Conservation (phyloP, 2,329 filamentous ascomycete species). For the Fusarium chlamydosporum region DNA sequence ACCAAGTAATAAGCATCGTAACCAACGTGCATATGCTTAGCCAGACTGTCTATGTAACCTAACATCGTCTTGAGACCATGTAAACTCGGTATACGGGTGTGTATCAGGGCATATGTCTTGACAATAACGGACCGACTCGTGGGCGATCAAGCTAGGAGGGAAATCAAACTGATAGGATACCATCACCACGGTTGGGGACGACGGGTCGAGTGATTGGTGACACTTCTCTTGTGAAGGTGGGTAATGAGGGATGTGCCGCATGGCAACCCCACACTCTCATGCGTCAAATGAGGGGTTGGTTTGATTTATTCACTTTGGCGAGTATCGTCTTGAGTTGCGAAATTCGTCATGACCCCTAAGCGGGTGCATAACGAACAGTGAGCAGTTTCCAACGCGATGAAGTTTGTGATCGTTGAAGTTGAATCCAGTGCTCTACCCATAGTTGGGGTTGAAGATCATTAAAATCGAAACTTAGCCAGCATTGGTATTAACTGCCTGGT, state of each 20-base stretch:
- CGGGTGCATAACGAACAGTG: background rate
- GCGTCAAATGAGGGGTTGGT: constrained; percentile 40
- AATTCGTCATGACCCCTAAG: background rate
- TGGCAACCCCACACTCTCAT: constrained; percentile 49
- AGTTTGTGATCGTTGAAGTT: background rate
- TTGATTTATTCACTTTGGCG: constrained; percentile 6
- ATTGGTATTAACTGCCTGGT: background rate
- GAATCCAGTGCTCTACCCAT: background rate
- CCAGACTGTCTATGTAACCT: constrained; percentile 12
- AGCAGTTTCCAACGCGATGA: background rate
- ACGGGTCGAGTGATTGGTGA: constrained; percentile 46
- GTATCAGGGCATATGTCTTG: constrained; percentile 11
- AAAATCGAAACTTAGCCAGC: background rate
- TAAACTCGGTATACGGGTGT: constrained; percentile 13
- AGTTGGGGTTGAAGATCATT: background rate
- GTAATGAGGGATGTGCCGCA: constrained; percentile 45
- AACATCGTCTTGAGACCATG: constrained; percentile 6
- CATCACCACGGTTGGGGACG: constrained; percentile 47
- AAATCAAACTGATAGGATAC: constrained; percentile 52
- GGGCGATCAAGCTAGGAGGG: constrained; percentile 36
- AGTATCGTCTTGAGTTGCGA: constrained; percentile 15
- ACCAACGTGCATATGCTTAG: constrained; percentile 5
- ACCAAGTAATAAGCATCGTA: background rate
- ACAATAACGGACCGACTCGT: constrained; percentile 52
- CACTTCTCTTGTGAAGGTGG: constrained; percentile 32